A percentile compares a stretch with the other conserved stretches of the same genome.
Evolutionary conservation across 2,329 filamentous ascomycete species (phyloP).

Genomic region (Beauveria rudraprayagi): DNA sequence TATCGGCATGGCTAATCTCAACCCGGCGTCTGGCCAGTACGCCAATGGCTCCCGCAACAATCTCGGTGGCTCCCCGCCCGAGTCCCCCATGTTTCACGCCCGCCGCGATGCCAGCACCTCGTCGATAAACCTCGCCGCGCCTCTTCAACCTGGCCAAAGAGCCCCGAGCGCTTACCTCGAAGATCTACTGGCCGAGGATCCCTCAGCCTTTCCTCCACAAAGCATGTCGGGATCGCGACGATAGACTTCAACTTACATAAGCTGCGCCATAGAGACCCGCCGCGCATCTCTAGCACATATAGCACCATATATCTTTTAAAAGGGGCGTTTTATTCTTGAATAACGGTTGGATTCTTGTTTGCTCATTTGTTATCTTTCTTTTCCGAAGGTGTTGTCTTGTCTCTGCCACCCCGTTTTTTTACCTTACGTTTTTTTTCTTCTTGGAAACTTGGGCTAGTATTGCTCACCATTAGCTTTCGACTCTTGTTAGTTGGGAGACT

Average conservation of each 20-base stretch:
- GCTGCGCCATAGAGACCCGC: background rate
- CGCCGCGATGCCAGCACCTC: conserved; percentile 52
- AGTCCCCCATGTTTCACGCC: conserved; percentile 50
- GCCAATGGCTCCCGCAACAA: conserved; percentile 32
- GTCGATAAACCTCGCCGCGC: conserved; percentile 55
- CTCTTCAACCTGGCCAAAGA: conserved; percentile 52
- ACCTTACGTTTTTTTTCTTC: background rate
- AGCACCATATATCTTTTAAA: background rate
- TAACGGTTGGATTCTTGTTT: background rate
- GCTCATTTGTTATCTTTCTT: background rate
- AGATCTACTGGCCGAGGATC: conserved; percentile 75
- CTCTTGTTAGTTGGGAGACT: background rate
- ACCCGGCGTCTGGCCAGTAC: conserved; percentile 48
- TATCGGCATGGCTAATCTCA: conserved; percentile 54
- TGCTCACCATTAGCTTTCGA: background rate
- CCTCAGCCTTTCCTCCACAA: conserved; percentile 39
- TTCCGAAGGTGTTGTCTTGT: background rate
- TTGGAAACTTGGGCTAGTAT: background rate
- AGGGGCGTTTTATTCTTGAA: conserved; percentile 5
- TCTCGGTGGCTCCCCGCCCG: conserved; percentile 49
- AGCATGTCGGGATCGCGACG: conserved; percentile 25
- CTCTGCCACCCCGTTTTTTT: background rate
- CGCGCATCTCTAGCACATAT: background rate
- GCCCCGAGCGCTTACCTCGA: conserved; percentile 87
- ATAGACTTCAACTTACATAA: conserved; percentile 15